A percentile compares a stretch with the other conserved stretches of the same genome.
These are phyloP conservation scores for Paraphaeosphaeria sporulosa DNA, from an alignment of 2,329 filamentous ascomycete genomes.

Conservation along the genomic window DNA sequence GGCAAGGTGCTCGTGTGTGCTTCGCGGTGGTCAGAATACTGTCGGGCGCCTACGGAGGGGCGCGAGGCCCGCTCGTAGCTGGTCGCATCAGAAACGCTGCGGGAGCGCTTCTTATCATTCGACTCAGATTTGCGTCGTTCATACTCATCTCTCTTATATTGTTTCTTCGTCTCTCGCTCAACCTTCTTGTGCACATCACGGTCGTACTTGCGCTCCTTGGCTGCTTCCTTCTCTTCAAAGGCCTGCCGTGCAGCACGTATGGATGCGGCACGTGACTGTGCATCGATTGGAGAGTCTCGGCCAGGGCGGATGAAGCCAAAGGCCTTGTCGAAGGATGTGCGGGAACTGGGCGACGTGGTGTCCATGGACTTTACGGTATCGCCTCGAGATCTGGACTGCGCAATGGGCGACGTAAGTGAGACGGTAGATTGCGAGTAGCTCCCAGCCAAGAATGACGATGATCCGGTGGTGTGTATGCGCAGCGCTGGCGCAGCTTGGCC, in stretches of 20 bases:
- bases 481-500: conserved; percentile 40
- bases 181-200: conserved; percentile 59
- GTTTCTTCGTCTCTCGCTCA: conserved; percentile 54
- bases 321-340: conserved; percentile 64
- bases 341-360: conserved; percentile 59
- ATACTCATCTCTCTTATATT: conserved; percentile 53
- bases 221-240: conserved; percentile 66
- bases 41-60: conserved; percentile 44
- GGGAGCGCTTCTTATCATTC: conserved; percentile 34
- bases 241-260: conserved; percentile 64
- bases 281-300: conserved; percentile 57
- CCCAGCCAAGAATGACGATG: conserved; percentile 55
- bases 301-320: conserved; percentile 60
- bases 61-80: conserved; percentile 39
- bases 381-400: conserved; percentile 54
- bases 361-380: conserved; percentile 61
- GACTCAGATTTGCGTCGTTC: conserved; percentile 53
- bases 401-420: conserved; percentile 54
- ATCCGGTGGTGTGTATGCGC: conserved; percentile 48
- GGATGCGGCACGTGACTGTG: conserved; percentile 62
- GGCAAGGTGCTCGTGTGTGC: conserved; percentile 47
- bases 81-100: conserved; percentile 40
- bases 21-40: conserved; percentile 49
- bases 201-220: conserved; percentile 63
- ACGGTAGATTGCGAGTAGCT: conserved; percentile 63